Conservation (phyloP, 257 asterid species). For the Capsicum pubescens region DNA sequence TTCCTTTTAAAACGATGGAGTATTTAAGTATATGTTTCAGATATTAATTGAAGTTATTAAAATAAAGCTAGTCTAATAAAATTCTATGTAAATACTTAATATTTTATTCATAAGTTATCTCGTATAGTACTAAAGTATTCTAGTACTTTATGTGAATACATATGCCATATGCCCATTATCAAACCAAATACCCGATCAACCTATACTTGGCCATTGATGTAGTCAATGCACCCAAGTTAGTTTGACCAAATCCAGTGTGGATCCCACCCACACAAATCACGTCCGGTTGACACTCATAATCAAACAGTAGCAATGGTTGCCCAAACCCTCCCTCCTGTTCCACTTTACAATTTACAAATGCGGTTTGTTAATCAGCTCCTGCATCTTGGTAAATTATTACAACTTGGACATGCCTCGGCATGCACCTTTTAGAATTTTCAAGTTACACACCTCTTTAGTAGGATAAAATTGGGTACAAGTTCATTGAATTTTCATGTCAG, state of each 20-base stretch:
- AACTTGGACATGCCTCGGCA: neutral
- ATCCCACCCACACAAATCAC: neutral
- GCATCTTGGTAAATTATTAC: constrained; percentile 2
- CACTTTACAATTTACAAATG: neutral
- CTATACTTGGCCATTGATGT: neutral
- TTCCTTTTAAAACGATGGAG: neutral
- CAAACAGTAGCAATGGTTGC: neutral
- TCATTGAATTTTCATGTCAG: neutral
- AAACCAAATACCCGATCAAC: neutral
- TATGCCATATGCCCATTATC: neutral
- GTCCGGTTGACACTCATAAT: neutral
- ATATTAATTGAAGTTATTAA: neutral
- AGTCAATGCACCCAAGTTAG: neutral
- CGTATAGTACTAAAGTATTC: neutral
- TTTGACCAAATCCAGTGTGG: neutral
- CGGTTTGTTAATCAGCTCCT: neutral
- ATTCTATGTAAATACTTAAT: neutral
- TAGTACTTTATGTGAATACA: neutral
- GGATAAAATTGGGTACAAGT: neutral
- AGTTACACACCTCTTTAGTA: neutral
- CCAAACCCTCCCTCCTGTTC: neutral
- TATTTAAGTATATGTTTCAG: neutral
- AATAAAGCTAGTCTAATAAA: neutral
- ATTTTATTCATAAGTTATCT: neutral
- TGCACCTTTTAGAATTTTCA: neutral